phyloP scores from a whole-genome alignment of 805 yeast genomes.

The Pichia exigua region DNA sequence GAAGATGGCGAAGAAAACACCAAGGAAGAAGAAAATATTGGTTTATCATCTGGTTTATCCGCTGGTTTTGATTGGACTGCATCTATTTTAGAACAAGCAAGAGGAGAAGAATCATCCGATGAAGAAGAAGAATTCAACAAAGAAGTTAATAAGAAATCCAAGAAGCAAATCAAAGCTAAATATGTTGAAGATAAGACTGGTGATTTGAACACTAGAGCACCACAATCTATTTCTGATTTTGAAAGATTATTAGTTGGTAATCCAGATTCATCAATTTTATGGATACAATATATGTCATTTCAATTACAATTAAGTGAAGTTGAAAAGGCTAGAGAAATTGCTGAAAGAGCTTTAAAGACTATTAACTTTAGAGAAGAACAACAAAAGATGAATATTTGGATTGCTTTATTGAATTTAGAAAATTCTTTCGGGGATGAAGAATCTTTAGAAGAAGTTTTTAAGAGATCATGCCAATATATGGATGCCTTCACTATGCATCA shows the following conservation, averaged over 20 bases:
- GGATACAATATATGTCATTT: constrained; percentile 99
- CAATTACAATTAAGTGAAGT: constrained; percentile 89
- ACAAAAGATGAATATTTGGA: constrained; percentile 92
- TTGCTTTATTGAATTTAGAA: constrained; percentile 89
- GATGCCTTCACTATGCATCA: constrained; percentile 78
- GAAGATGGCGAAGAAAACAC: constrained; percentile 16
- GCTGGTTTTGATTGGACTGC: constrained; percentile 98
- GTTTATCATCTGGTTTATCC: constrained; percentile 50
- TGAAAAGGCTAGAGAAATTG: constrained; percentile 91
- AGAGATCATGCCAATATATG: constrained; percentile 84
- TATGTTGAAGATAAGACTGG: constrained; percentile 74
- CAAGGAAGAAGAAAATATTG: constrained; percentile 18
- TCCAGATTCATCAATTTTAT: constrained; percentile 85
- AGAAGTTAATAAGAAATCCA: constrained; percentile 33
- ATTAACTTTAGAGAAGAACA: constrained; percentile 87
- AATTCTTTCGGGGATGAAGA: constrained; percentile 87
- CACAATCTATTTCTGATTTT: constrained; percentile 86
- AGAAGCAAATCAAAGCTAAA: constrained; percentile 34
- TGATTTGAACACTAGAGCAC: constrained; percentile 74
- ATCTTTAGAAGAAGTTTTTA: constrained; percentile 70
- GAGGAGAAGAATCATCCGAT: constrained; percentile 43
- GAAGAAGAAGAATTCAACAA: constrained; percentile 37
- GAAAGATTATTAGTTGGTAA: constrained; percentile 87
- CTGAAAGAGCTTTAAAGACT: constrained; percentile 83
- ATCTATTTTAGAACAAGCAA: constrained; percentile 74